Percentiles rank a stretch among this genome's conserved stretches.
phyloP scores from a whole-genome alignment of 2,329 filamentous ascomycete genomes.

The Chaetomium olivaceum region DNA sequence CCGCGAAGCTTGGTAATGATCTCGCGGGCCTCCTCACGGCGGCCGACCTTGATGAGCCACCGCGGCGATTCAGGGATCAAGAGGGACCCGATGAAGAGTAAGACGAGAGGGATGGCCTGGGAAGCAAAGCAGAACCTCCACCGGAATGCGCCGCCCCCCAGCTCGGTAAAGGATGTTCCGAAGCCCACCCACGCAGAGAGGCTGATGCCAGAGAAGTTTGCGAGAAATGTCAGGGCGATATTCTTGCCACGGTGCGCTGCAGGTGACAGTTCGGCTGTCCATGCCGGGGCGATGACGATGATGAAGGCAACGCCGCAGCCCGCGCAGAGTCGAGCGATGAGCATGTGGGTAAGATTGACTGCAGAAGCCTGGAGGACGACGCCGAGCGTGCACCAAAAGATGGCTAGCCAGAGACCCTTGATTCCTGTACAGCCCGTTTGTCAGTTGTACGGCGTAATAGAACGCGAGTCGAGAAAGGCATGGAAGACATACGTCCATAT shows the following conservation, averaged over 20 bases:
- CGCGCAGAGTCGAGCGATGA: conserved; percentile 5
- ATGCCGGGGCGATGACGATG: conserved; percentile 8
- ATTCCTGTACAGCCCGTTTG: background rate
- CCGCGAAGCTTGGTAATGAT: conserved; percentile 66
- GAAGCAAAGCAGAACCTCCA: conserved; percentile 6
- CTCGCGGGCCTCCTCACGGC: conserved; percentile 66
- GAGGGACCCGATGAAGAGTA: background rate
- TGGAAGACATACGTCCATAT: conserved; percentile 2
- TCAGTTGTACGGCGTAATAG: background rate
- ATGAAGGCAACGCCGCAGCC: conserved; percentile 12
- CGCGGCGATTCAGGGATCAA: conserved; percentile 58
- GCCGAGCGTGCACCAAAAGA: conserved; percentile 4
- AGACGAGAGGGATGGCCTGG: conserved; percentile 4
- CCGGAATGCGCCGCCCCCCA: background rate
- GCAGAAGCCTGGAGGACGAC: conserved; percentile 4
- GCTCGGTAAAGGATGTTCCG: conserved; percentile 6
- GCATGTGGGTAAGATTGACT: conserved; percentile 10
- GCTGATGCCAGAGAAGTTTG: conserved; percentile 4
- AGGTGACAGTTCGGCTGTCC: conserved; percentile 9
- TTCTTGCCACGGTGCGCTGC: conserved; percentile 12
- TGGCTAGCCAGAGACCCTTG: conserved; percentile 4
- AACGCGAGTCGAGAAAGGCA: background rate
- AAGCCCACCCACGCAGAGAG: conserved; percentile 2
- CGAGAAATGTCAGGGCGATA: conserved; percentile 7
- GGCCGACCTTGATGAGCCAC: conserved; percentile 66